Base-by-base conservation (phyloP, 192 early-diverging fungal genomes). In the Umbelopsis isabellina region DNA sequence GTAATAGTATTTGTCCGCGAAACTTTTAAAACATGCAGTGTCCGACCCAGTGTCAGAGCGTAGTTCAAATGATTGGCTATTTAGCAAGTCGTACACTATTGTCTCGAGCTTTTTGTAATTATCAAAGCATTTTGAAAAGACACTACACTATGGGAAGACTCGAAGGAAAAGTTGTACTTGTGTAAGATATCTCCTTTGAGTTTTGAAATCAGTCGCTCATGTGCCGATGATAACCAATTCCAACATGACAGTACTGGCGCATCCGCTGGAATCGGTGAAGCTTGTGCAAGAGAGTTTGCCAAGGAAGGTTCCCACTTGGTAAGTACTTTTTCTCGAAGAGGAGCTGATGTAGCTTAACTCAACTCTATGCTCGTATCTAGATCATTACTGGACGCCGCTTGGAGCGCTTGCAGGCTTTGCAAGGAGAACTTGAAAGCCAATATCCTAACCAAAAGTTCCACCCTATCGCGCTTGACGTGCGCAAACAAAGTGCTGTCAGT, bases 381-480 rank as follows among this genome's bases (percentile, higher is more conserved):
- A 75, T 90, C 21, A 70, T 92, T 2, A 82, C 87, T 12, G 92
- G 90, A 3, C 81, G 92, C 33, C 86, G 92, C 4, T 53, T 78
- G 9, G 91, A 94, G 15, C 80, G 88, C 0, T 75, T 97, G 6
- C 82, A 86, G 21, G 66, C 67, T 0, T 66, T 97, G 22, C 84
- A 88, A 45, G 30, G 74, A 1, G 80, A 84, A 48, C 74, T 94
- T 22, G 45, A 51, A 1, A 64, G 70, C 9, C 74, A 76, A 21
- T 76, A 88, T 68, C 86, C 90, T 0, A 48, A 45, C 0, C 83
- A 89, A 51, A 74, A 83, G 21, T 86, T 94, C 12, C 85, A 85
- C 45, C 73, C 85, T 3, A 78, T 90, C 37, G 82, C 82, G 4
- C 78, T 97, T 13, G 93, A 97, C 73, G 92, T 97, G 9, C 79